Conservation (phyloP, 2,329 filamentous ascomycete species). For the Onygenales sp. region DNA sequence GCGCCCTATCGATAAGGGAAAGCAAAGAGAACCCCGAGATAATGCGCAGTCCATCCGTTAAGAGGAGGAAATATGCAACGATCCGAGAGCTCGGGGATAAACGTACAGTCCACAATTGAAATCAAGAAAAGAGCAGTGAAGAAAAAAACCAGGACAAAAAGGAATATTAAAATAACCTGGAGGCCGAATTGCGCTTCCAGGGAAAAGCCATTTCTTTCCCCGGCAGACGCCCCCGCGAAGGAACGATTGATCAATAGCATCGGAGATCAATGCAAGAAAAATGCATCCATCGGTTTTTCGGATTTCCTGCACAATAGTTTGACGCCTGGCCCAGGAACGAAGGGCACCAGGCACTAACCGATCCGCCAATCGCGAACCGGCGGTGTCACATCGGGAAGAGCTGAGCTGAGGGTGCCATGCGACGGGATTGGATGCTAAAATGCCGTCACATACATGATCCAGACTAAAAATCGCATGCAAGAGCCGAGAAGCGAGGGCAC, state of each 20-base stretch:
- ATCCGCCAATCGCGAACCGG: neutral
- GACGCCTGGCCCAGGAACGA: neutral
- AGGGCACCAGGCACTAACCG: neutral
- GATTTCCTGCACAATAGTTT: neutral
- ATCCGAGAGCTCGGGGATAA: neutral
- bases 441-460: neutral
- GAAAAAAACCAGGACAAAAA: neutral
- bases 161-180: neutral
- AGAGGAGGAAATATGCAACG: neutral
- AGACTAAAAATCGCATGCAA: neutral
- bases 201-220: neutral
- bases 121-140: neutral
- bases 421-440: slow-evolving; percentile 1
- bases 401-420: no score
- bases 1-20: neutral
- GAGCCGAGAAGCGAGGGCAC: neutral
- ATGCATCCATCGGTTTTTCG: neutral
- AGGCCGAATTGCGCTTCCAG: neutral
- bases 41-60: neutral
- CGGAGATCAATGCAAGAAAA: neutral
- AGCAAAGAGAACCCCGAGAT: neutral
- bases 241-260: neutral
- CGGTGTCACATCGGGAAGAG: neutral
- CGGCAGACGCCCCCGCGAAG: neutral
- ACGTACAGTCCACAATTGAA: neutral